Evolutionary conservation across 1,139 yeast genomes (phyloP).

Genomic region (Lodderomyces elongisporus): DNA sequence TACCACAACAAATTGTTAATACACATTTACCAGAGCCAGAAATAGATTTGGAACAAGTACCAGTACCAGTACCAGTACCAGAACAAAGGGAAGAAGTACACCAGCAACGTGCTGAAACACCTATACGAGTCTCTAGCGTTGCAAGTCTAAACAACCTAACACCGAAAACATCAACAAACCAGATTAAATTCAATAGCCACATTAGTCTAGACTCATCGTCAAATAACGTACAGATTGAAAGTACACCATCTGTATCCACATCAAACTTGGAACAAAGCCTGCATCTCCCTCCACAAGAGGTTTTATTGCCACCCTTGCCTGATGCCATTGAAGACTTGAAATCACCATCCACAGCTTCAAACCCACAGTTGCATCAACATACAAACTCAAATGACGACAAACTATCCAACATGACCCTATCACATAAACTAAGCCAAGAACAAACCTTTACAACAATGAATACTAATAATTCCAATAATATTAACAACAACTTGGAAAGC

Average conservation of each 20-base stretch:
- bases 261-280: too few species aligned
- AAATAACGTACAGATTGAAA: background rate
- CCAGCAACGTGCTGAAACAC: background rate
- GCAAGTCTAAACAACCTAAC: background rate
- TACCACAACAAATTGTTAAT: background rate
- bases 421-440: conserved; percentile 2
- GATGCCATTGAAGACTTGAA: conserved; percentile 14
- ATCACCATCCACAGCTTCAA: conserved; percentile 3
- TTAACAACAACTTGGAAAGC: background rate
- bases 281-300: too few species aligned
- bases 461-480: background rate
- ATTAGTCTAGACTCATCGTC: background rate
- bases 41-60: too few species aligned
- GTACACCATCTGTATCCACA: background rate
- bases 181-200: too few species aligned
- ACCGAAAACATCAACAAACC: background rate
- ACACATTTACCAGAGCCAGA: background rate
- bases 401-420: background rate
- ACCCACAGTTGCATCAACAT: conserved; percentile 6
- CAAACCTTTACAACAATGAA: background rate
- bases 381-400: too few species aligned
- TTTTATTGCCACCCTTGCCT: conserved; percentile 38
- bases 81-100: too few species aligned
- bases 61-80: too few species aligned
- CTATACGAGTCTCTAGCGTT: background rate